These are phyloP conservation scores for Rosa chinensis DNA, from an alignment of 306 rosid genomes.

Conservation along the genomic window DNA sequence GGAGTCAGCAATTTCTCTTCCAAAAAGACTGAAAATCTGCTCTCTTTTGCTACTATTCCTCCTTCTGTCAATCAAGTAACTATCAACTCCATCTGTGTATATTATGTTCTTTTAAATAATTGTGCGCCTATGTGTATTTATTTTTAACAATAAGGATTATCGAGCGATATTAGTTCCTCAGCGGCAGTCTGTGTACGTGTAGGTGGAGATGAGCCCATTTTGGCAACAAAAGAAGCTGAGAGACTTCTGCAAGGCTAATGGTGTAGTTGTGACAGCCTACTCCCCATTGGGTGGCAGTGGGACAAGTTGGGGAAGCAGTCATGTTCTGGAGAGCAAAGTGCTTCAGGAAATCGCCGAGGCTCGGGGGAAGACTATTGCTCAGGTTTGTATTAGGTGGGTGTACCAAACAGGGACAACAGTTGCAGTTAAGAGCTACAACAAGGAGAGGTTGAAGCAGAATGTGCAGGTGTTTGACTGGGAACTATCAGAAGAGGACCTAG, in stretches of 20 bases:
- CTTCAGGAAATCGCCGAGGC: constrained; percentile 7
- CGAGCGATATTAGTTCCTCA: no score
- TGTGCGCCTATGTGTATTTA: background rate
- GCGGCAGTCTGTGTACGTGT: no score
- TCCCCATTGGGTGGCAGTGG: constrained; percentile 63
- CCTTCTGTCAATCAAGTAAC: constrained; percentile 27
- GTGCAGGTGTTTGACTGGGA: constrained; percentile 51
- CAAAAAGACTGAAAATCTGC: constrained; percentile 28
- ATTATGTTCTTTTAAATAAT: background rate
- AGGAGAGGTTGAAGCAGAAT: constrained; percentile 49
- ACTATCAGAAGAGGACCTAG: constrained; percentile 34
- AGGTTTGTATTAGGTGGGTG: constrained; percentile 51
- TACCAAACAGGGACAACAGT: constrained; percentile 41
- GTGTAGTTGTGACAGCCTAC: constrained; percentile 50
- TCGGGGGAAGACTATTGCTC: constrained; percentile 47
- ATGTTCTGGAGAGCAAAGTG: constrained; percentile 9
- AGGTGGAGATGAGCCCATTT: background rate
- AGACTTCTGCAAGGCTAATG: constrained; percentile 21
- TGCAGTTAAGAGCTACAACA: constrained; percentile 53
- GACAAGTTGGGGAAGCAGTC: constrained; percentile 41
- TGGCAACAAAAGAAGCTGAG: background rate
- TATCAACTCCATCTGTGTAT: background rate
- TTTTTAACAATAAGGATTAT: no score
- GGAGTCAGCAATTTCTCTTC: constrained; percentile 39
- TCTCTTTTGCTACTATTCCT: background rate